These are phyloP conservation scores for Xylaria sp. DNA, from an alignment of 495 filamentous ascomycete species.

Conservation along the genomic window DNA sequence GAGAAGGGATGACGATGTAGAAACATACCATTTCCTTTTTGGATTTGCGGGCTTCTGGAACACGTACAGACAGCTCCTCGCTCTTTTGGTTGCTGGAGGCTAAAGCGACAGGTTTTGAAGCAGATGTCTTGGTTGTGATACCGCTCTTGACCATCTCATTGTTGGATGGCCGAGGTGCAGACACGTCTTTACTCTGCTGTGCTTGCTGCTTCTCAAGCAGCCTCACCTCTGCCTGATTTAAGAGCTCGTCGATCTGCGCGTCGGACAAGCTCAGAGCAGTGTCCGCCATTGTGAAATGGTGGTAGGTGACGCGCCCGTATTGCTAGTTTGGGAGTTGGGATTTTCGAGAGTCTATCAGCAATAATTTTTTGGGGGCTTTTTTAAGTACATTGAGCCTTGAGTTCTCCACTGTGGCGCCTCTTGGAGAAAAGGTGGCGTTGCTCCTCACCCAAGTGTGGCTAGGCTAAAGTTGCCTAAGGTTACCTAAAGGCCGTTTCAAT, in stretches of 20 bases:
- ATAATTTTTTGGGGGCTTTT: constrained; percentile 27
- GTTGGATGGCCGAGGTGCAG: not conserved
- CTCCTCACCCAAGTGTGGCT: not conserved
- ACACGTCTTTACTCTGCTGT: constrained; percentile 30
- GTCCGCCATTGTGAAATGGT: constrained; percentile 59
- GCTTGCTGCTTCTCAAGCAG: constrained; percentile 36
- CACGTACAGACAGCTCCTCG: constrained; percentile 48
- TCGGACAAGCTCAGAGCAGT: constrained; percentile 34
- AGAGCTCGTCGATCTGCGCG: constrained; percentile 39
- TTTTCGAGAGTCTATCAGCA: constrained; percentile 13
- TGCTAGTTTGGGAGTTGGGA: not conserved
- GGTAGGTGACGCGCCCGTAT: constrained; percentile 66
- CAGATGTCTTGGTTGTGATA: constrained; percentile 25
- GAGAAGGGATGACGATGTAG: not conserved
- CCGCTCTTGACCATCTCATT: constrained; percentile 19
- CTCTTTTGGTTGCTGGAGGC: constrained; percentile 31
- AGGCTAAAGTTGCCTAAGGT: not conserved
- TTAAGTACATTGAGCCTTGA: not conserved
- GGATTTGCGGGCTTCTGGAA: constrained; percentile 44
- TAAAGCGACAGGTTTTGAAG: constrained; percentile 20
- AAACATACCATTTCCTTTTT: constrained; percentile 51
- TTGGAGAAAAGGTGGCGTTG: not conserved
- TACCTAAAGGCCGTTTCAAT: not conserved
- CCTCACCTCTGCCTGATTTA: constrained; percentile 40
- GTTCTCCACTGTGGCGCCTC: constrained; percentile 11